phyloP scores from a whole-genome alignment of 352 stramenopile genomes.

The Phytopythium montanum region DNA sequence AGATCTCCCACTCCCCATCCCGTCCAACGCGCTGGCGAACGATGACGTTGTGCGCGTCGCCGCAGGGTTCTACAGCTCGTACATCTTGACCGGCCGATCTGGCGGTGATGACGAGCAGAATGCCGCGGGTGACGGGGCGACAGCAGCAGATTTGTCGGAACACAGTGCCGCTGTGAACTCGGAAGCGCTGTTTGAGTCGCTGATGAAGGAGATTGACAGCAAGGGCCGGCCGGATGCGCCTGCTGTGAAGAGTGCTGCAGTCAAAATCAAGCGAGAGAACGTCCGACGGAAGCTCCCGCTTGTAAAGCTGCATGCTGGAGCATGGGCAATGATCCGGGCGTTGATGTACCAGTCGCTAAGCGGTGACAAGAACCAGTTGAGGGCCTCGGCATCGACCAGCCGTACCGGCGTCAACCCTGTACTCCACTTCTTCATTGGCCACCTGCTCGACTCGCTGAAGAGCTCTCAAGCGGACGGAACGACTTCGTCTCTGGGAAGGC shows the following conservation, averaged over 20 bases:
- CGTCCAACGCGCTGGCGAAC: conserved; percentile 69
- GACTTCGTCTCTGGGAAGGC: neutral
- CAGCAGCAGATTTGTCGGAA: conserved; percentile 58
- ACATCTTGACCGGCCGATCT: conserved; percentile 80
- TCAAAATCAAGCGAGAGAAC: conserved; percentile 46
- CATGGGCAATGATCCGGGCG: conserved; percentile 76
- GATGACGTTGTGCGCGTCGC: conserved; percentile 81
- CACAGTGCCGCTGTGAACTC: conserved; percentile 55
- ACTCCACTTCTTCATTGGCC: conserved; percentile 42
- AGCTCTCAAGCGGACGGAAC: neutral
- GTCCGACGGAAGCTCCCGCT: conserved; percentile 56
- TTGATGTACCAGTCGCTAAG: conserved; percentile 78
- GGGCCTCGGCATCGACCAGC: conserved; percentile 2
- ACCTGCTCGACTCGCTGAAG: conserved; percentile 68
- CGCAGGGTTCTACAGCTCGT: conserved; percentile 87
- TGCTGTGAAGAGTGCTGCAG: conserved; percentile 15
- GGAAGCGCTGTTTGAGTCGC: conserved; percentile 74
- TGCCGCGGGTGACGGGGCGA: conserved; percentile 27
- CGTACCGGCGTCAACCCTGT: conserved; percentile 41
- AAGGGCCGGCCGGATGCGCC: conserved; percentile 19
- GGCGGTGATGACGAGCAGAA: conserved; percentile 31
- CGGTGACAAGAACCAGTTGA: conserved; percentile 11
- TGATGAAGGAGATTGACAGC: conserved; percentile 87
- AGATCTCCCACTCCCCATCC: conserved; percentile 73
- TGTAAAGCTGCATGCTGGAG: conserved; percentile 70